Percentiles rank a stretch among this genome's conserved stretches.
Evolutionary conservation across 495 filamentous ascomycete species (phyloP).

Genomic region (Hyaloscypha hepaticicola): DNA sequence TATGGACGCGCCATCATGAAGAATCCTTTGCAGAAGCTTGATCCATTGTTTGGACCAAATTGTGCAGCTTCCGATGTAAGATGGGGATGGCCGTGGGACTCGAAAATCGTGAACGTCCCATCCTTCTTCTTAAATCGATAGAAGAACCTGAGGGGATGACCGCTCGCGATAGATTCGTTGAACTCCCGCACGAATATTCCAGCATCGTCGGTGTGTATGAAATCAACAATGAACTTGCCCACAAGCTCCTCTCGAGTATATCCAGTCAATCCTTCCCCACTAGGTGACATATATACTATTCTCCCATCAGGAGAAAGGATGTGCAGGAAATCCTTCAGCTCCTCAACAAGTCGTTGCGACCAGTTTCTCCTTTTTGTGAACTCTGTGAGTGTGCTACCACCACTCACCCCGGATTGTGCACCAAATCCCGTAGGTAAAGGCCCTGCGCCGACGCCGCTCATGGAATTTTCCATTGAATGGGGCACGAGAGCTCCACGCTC

Average conservation of each 20-base stretch:
- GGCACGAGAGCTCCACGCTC: slow-evolving; percentile 3
- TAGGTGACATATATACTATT: slow-evolving; percentile 82
- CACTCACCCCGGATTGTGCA: slow-evolving; percentile 44
- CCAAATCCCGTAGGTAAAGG: slow-evolving; percentile 56
- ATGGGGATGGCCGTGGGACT: slow-evolving; percentile 90
- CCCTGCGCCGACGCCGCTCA: slow-evolving; percentile 52
- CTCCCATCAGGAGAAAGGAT: slow-evolving; percentile 82
- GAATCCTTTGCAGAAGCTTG: slow-evolving; percentile 78
- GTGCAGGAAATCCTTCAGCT: slow-evolving; percentile 85
- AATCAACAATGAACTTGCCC: slow-evolving; percentile 70
- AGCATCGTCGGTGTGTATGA: slow-evolving; percentile 87
- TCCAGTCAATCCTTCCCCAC: slow-evolving; percentile 74
- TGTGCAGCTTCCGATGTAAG: slow-evolving; percentile 65
- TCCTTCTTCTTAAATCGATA: slow-evolving; percentile 82
- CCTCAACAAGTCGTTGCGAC: slow-evolving; percentile 84
- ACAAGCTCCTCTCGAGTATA: slow-evolving; percentile 68
- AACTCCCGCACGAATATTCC: slow-evolving; percentile 83
- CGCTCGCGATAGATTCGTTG: slow-evolving; percentile 85
- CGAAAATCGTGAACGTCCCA: slow-evolving; percentile 74
- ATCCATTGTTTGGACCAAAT: slow-evolving; percentile 60
- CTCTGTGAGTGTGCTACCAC: slow-evolving; percentile 70
- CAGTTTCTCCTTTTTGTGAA: slow-evolving; percentile 85
- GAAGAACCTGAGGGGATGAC: slow-evolving; percentile 79
- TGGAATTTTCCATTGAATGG: slow-evolving; percentile 27
- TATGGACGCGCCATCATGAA: slow-evolving; percentile 95